A percentile compares a stretch with the other conserved stretches of the same genome.
These are phyloP conservation scores for Crithidia bombi DNA, from an alignment of 208 protist genomes.

Conservation along the genomic window DNA sequence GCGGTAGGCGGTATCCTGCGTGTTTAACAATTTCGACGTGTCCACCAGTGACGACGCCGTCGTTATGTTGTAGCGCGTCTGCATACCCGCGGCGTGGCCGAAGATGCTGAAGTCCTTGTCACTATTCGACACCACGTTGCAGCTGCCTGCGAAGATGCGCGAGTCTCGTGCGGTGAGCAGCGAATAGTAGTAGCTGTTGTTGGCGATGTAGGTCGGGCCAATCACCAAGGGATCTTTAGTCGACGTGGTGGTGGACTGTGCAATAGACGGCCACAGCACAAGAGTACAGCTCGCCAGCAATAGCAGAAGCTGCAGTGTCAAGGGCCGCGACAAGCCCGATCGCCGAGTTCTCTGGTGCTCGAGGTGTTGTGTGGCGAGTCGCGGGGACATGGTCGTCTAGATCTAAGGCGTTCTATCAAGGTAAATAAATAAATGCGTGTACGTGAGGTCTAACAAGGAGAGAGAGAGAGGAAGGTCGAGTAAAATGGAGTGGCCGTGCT, in stretches of 20 bases:
- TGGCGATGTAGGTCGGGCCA: not conserved
- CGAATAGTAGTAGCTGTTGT: constrained; percentile 9
- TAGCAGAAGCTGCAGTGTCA: constrained; percentile 1
- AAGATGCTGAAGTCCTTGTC: not conserved
- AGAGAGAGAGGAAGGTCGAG: too few relatives aligned
- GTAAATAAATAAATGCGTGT: too few relatives aligned
- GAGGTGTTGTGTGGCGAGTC: too few relatives aligned
- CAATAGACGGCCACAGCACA: not conserved
- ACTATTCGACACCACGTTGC: not conserved
- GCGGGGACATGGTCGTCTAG: too few relatives aligned
- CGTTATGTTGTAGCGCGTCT: constrained; percentile 9
- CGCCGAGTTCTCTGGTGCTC: too few relatives aligned
- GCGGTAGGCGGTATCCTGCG: constrained; percentile 36
- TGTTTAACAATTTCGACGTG: constrained; percentile 17
- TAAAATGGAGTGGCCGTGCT: too few relatives aligned
- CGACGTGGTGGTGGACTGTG: not conserved
- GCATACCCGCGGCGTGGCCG: constrained; percentile 5
- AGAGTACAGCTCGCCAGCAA: not conserved
- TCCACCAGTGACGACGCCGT: not conserved
- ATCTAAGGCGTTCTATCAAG: too few relatives aligned
- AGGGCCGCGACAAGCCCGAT: too few relatives aligned
- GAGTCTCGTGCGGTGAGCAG: constrained; percentile 12
- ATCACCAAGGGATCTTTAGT: not conserved
- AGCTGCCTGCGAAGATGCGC: constrained; percentile 28
- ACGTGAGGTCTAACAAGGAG: too few relatives aligned